Evolutionary conservation across 768 basidiomycete species (phyloP), one percentile per base, ranked within the genome.

Genomic region (Lentinus brumalis): DNA sequence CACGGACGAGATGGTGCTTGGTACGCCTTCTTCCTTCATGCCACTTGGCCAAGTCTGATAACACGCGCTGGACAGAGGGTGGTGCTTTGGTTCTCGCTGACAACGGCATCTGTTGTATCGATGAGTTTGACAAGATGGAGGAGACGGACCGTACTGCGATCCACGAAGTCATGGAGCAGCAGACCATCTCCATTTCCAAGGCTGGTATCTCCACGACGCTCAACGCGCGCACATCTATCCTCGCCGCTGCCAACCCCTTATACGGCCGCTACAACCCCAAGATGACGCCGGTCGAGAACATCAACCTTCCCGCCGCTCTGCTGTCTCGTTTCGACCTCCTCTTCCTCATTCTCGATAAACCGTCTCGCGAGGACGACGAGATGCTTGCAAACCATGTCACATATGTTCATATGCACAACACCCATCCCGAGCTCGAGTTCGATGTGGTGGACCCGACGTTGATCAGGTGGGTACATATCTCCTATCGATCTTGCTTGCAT

Each of bases 51-150:
- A 16, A 16, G 14, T 52, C 50, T 41, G 18, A 64, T 10, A 61
- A 18, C 45, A 46, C 8, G 35, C 31, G 8, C 38, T 35, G 50
- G 29, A 10, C 75, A 98, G 97, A 99, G 93, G 97, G 97, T 5
- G 97, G 97, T 31, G 97, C 97, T n/a, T 85, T 99, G 55, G 97
- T 99, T 15, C 85, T 99, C 50, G 96, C 97, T 11, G 97, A 99
- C 75, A 99, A 99, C 66, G 97, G 97, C 31, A 99, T 99, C 70
- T 98, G 96, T 78, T 98, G 96, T 75, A 99, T 99, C 64, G 97
- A 99, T 67, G 97, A 99, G 73, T 99, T 99, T 71, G 97, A 99
- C 79, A 98, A 99, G 75, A 99, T 99, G 97, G 97, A 98, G 66
- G 97, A 99, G 76, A 75, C 93, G 0, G 97, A 98, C 74, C 83